A percentile compares a stretch with the other conserved stretches of the same genome.
Conservation (phyloP, 73 alveolate genomes). For the Paramecium tetraurelia region DNA sequence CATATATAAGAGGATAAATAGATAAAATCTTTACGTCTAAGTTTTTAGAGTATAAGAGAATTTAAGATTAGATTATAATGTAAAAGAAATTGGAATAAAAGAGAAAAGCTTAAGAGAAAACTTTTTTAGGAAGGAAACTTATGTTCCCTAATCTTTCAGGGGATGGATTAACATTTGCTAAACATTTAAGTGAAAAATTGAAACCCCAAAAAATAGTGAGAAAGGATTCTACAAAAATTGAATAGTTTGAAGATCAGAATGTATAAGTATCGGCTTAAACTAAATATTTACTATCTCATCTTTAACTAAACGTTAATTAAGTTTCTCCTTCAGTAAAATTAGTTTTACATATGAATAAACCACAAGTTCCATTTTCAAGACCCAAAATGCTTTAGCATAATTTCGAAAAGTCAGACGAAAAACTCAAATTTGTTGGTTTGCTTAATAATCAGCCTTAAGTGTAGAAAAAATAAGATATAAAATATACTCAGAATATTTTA, state of each 20-base stretch:
- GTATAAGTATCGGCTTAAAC: not conserved
- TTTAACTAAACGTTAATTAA: constrained; percentile 9
- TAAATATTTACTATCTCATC: constrained; percentile 38
- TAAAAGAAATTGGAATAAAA: constrained; percentile 39
- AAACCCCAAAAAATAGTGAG: constrained; percentile 30
- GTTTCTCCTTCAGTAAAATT: constrained; percentile 29
- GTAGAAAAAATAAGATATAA: constrained; percentile 36
- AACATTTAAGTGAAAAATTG: constrained; percentile 33
- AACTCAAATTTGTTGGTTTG: not conserved
- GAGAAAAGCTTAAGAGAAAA: constrained; percentile 42
- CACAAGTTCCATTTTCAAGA: constrained; percentile 46
- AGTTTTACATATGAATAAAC: constrained; percentile 34
- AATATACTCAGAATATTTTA: constrained; percentile 21
- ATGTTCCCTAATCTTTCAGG: constrained; percentile 24
- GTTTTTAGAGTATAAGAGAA: constrained; percentile 59
- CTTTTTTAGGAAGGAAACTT: constrained; percentile 49
- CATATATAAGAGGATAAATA: constrained; percentile 40
- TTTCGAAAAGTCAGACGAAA: constrained; percentile 32
- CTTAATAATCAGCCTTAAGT: not conserved
- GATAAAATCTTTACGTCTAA: constrained; percentile 58
- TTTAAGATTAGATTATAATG: constrained; percentile 33
- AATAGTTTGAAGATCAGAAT: not conserved
- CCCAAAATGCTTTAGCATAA: constrained; percentile 18
- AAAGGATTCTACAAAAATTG: constrained; percentile 28
- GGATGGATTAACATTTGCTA: constrained; percentile 52